Evolutionary conservation across 2,329 filamentous ascomycete species (phyloP).

Genomic region (Colletotrichum orbiculare): DNA sequence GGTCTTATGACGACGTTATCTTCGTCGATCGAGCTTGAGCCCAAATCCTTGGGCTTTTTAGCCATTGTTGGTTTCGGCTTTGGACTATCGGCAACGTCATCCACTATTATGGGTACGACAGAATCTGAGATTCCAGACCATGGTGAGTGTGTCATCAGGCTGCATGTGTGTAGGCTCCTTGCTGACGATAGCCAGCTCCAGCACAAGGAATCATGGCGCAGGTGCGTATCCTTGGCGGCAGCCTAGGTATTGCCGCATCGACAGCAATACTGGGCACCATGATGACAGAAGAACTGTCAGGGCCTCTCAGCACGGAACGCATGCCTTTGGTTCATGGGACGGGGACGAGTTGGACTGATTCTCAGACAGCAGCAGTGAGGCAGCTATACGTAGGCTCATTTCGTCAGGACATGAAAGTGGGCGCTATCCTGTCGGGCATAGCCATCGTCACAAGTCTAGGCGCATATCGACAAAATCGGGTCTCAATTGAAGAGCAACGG

Average conservation of each 20-base stretch:
- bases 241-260: slow-evolving; percentile 64
- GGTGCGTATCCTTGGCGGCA: slow-evolving; percentile 63
- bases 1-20: slow-evolving; percentile 55
- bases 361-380: slow-evolving; percentile 48
- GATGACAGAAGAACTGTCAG: slow-evolving; percentile 44
- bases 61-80: slow-evolving; percentile 65
- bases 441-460: slow-evolving; percentile 54
- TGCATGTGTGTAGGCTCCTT: background rate
- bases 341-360: slow-evolving; percentile 39
- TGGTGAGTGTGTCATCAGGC: slow-evolving; percentile 48
- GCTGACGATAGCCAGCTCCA: slow-evolving; percentile 50
- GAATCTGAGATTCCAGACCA: slow-evolving; percentile 58
- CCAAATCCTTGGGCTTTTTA: slow-evolving; percentile 61
- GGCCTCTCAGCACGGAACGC: slow-evolving; percentile 43
- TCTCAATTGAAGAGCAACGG: slow-evolving; percentile 42
- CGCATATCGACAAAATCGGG: slow-evolving; percentile 49
- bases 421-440: slow-evolving; percentile 52
- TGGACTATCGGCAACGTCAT: slow-evolving; percentile 58
- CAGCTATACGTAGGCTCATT: slow-evolving; percentile 58
- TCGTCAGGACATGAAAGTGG: slow-evolving; percentile 58
- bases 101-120: slow-evolving; percentile 57
- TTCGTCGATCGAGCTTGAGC: slow-evolving; percentile 47
- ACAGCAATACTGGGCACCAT: slow-evolving; percentile 55
- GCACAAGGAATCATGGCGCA: slow-evolving; percentile 66
- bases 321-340: slow-evolving; percentile 42